Base-by-base conservation (phyloP, 495 filamentous ascomycete genomes). In the Evernia prunastri region DNA sequence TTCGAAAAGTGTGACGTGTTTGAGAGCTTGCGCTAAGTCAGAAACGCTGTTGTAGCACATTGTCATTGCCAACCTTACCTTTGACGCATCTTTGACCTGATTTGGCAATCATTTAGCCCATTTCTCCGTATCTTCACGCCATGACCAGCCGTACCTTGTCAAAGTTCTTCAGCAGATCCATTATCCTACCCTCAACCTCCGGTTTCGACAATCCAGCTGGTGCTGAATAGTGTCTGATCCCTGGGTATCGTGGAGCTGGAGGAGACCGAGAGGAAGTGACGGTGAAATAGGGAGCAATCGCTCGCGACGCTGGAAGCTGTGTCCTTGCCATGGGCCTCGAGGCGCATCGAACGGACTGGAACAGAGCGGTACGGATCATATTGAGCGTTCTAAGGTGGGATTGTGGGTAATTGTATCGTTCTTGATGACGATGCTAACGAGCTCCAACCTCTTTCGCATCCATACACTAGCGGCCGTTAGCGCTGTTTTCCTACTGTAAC, bases 111-210 rank as follows among this genome's bases (percentile, higher is more conserved):
- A 45, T 59, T 76, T 70, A 73, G 72, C 67, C 69, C 61, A 57
- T 36, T 33, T 56, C 47, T 58, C 33, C 36, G 56, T 45, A 6
- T 31, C 43, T 47, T 40, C 31, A 33, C 43, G 15, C 35, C 36
- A 31, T 18, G 23, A 10, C 15, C 37, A 58, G 49, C 79, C 87
- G 69, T 76, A 96, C 94, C 88, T 98, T 98, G 81, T 98, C 94
- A 78, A 97, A 98, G 74, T 89, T 90, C 74, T 88, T 87, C 75
- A 98, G 77, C 63, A 98, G 82, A 79, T 89, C 86, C 77, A 96
- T 83, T 83, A 98, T 97, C 71, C 94, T 87, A 58, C 89, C 89
- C 77, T 96, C 88, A 63, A 97, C 88, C 76, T 97, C 92, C 13
- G 84, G 79, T 82, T 91, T 89, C 63, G 82, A 78, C 51, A 97